Conservation (phyloP, 2,329 filamentous ascomycete genomes). For the Apiospora aurea region DNA sequence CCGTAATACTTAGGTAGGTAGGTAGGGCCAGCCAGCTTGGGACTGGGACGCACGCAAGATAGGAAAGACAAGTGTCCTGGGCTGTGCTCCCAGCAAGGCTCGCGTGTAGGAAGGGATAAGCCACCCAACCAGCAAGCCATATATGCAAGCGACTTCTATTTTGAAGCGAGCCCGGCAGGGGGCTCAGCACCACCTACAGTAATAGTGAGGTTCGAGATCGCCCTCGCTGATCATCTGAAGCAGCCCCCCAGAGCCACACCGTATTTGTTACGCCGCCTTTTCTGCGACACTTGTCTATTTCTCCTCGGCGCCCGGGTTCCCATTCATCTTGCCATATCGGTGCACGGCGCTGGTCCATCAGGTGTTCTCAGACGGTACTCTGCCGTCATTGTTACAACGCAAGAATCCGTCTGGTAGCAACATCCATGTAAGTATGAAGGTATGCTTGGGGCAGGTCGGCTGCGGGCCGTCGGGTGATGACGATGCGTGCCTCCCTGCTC, state of each 20-base stretch:
- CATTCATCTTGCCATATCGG: neutral
- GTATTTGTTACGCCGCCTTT: neutral
- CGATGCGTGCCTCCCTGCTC: neutral
- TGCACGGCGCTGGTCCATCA: neutral
- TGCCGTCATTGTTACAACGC: slow-evolving; percentile 16
- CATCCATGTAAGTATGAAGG: neutral
- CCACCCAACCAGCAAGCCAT: slow-evolving; percentile 1
- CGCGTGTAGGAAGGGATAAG: slow-evolving; percentile 16
- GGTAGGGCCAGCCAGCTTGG: neutral
- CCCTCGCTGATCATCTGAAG: neutral
- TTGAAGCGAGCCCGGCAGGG: neutral
- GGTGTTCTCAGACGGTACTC: neutral
- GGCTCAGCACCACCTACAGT: slow-evolving; percentile 1
- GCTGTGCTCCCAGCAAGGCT: slow-evolving; percentile 2
- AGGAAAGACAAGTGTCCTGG: neutral
- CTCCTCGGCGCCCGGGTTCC: neutral
- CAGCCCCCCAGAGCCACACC: slow-evolving; percentile 11
- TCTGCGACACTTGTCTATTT: neutral
- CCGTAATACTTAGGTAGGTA: neutral
- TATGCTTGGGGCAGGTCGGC: neutral
- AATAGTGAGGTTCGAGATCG: neutral
- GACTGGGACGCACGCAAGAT: neutral
- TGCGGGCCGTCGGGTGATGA: slow-evolving; percentile 14
- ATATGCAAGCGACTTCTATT: slow-evolving; percentile 17
- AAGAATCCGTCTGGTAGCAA: neutral